These are phyloP conservation scores for Penicillium griseofulvum DNA, from an alignment of 2,329 filamentous ascomycete genomes.

Conservation along the genomic window DNA sequence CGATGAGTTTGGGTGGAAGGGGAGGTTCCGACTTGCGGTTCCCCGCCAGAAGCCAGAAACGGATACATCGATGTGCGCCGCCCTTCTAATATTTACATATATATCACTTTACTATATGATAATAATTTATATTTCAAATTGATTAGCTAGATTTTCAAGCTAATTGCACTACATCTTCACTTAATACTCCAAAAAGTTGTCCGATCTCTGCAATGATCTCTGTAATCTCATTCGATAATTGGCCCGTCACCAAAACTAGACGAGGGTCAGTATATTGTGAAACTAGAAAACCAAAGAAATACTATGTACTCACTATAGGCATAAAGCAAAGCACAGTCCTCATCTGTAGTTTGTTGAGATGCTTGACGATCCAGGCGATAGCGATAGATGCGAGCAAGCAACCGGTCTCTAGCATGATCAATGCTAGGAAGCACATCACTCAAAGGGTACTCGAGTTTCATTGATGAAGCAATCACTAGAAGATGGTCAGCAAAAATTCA, in stretches of 20 bases:
- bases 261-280: slow-evolving; percentile 1
- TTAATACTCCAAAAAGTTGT: slow-evolving; percentile 59
- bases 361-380: slow-evolving; percentile 69
- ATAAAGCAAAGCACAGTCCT: slow-evolving; percentile 87
- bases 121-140: neutral
- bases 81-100: slow-evolving; percentile 34
- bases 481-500: slow-evolving; percentile 36
- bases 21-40: slow-evolving; percentile 25
- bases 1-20: slow-evolving; percentile 28
- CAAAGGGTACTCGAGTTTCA: slow-evolving; percentile 92
- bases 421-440: slow-evolving; percentile 85
- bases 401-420: slow-evolving; percentile 72
- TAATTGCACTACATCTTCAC: slow-evolving; percentile 61
- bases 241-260: slow-evolving; percentile 60
- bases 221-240: slow-evolving; percentile 56
- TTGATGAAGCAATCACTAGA: slow-evolving; percentile 81
- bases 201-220: slow-evolving; percentile 57
- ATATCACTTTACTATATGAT: neutral
- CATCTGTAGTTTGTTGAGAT: slow-evolving; percentile 47
- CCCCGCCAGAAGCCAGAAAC: slow-evolving; percentile 32
- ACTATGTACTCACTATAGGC: slow-evolving; percentile 75
- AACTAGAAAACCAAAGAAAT: neutral
- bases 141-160: slow-evolving; percentile 34
- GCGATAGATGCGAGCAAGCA: slow-evolving; percentile 83
- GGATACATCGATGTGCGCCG: slow-evolving; percentile 13